phyloP scores from a whole-genome alignment of 176 grass and related monocot genomes.

The Aegilops bicornis region DNA sequence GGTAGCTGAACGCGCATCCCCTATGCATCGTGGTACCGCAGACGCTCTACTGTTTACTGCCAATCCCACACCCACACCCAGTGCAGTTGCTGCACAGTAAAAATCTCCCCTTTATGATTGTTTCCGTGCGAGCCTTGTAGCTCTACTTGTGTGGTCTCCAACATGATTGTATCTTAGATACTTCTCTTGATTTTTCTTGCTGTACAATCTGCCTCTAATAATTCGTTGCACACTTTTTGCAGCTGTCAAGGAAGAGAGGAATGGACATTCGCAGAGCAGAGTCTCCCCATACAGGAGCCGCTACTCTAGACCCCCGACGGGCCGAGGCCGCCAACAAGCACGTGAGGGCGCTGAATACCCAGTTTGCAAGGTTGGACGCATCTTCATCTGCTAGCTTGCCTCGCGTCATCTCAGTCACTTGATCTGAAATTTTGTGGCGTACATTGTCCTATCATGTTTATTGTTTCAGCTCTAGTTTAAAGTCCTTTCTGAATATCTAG shows the following conservation, averaged over 20 bases:
- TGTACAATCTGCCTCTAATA: constrained; percentile 19
- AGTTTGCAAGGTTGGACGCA: constrained; percentile 72
- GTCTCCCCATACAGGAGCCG: constrained; percentile 67
- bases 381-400: not conserved
- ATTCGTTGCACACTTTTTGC: constrained; percentile 36
- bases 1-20: not conserved
- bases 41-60: not conserved
- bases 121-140: not conserved
- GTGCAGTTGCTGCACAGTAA: not conserved
- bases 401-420: not conserved
- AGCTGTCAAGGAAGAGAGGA: constrained; percentile 74
- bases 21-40: not conserved
- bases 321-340: constrained; percentile 63
- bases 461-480: not conserved
- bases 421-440: not conserved
- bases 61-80: not conserved
- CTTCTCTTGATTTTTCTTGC: not conserved
- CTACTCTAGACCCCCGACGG: constrained; percentile 50
- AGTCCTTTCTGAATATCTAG: not conserved
- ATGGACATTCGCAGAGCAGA: constrained; percentile 77
- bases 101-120: not conserved
- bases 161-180: not conserved
- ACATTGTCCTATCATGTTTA: not conserved
- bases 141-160: not conserved
- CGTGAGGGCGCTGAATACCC: constrained; percentile 81